A percentile compares a stretch with the other conserved stretches of the same genome.
These are phyloP conservation scores for Phytophthora crassamura DNA, from an alignment of 352 stramenopile genomes.

Conservation along the genomic window DNA sequence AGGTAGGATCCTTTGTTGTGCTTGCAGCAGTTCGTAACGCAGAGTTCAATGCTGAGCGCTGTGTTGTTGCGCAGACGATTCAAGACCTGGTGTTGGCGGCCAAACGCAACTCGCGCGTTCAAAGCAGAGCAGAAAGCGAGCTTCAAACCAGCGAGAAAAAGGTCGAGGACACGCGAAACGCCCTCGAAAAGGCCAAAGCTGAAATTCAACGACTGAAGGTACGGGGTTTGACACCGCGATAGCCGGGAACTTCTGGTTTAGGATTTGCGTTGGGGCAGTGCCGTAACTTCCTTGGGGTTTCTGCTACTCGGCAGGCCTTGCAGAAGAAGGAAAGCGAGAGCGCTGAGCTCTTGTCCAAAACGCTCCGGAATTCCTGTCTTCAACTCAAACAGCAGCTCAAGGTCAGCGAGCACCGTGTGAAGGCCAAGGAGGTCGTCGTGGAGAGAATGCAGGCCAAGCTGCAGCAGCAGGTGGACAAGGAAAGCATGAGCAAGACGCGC, in stretches of 20 bases:
- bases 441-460: slow-evolving; percentile 87
- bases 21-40: not conserved
- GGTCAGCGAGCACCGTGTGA: slow-evolving; percentile 87
- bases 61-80: slow-evolving; percentile 55
- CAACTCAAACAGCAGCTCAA: slow-evolving; percentile 87
- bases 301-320: slow-evolving; percentile 40
- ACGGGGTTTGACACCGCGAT: slow-evolving; percentile 7
- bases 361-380: slow-evolving; percentile 65
- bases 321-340: slow-evolving; percentile 57
- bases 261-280: slow-evolving; percentile 10
- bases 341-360: slow-evolving; percentile 56
- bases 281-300: slow-evolving; percentile 8
- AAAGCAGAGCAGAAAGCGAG: slow-evolving; percentile 52
- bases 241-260: slow-evolving; percentile 10
- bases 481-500: slow-evolving; percentile 63
- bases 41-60: slow-evolving; percentile 4
- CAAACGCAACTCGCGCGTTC: slow-evolving; percentile 62
- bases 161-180: slow-evolving; percentile 44
- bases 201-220: slow-evolving; percentile 73
- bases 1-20: slow-evolving; percentile 42
- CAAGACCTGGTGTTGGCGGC: slow-evolving; percentile 79
- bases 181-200: slow-evolving; percentile 56
- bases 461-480: slow-evolving; percentile 79
- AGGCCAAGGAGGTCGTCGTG: slow-evolving; percentile 84
- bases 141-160: slow-evolving; percentile 60